Evolutionary conservation across 2,329 filamentous ascomycete species (phyloP).

Genomic region (Lasiodiplodia theobromae): DNA sequence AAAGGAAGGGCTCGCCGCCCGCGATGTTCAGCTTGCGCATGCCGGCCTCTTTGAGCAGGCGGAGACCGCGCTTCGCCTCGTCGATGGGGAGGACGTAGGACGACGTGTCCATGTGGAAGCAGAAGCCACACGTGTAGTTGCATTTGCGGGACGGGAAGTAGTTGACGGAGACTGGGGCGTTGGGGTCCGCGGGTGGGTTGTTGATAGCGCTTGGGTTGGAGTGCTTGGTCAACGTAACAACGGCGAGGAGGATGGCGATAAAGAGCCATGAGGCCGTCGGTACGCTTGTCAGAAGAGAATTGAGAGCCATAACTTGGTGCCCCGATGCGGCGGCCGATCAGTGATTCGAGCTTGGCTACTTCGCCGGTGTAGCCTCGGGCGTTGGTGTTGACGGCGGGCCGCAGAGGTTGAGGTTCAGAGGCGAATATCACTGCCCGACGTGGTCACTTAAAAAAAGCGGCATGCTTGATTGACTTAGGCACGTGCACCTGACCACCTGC

Average conservation of each 20-base stretch:
- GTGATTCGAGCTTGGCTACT: too few species aligned
- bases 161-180: conserved; percentile 53
- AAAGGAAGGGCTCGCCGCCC: conserved; percentile 63
- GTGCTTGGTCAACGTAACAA: conserved; percentile 12
- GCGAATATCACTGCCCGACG: not conserved
- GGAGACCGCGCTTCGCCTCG: conserved; percentile 55
- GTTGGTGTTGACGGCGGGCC: too few species aligned
- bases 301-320: too few species aligned
- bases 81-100: conserved; percentile 52
- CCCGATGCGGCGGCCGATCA: too few species aligned
- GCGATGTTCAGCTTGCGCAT: conserved; percentile 66
- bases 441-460: not conserved
- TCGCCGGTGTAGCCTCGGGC: too few species aligned
- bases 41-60: conserved; percentile 56
- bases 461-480: too few species aligned
- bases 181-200: not conserved
- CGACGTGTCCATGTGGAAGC: conserved; percentile 63
- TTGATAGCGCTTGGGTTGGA: not conserved
- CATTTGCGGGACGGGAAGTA: conserved; percentile 57
- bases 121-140: conserved; percentile 61
- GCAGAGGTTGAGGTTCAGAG: too few species aligned
- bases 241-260: not conserved
- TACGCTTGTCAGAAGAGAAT: too few species aligned
- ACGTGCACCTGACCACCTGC: not conserved
- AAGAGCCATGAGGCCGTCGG: too few species aligned